phyloP scores from a whole-genome alignment of 192 early-diverging fungal species.

The Podila clonocystis region DNA sequence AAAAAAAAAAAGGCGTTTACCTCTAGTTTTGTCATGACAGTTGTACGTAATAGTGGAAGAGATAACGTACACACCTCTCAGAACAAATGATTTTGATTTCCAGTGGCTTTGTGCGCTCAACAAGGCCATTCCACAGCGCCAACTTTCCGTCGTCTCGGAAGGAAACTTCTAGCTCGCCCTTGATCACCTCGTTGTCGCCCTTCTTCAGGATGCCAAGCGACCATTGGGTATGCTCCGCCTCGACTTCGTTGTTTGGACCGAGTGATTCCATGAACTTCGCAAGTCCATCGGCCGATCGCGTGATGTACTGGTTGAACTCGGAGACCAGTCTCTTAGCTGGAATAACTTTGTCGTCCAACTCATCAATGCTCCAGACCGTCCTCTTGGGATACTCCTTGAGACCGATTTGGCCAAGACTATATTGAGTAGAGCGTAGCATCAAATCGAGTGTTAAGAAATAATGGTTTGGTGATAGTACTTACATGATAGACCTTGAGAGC shows the following conservation, averaged over 20 bases:
- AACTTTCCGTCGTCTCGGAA: conserved; percentile 32
- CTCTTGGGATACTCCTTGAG: conserved; percentile 11
- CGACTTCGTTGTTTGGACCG: background rate
- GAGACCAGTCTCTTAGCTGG: conserved; percentile 14
- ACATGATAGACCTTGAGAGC: no score
- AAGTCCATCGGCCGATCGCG: background rate
- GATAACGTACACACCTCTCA: conserved; percentile 6
- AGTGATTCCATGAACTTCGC: conserved; percentile 5
- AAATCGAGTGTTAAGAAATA: no score
- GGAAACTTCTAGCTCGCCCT: conserved; percentile 26
- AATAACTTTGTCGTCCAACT: conserved; percentile 23
- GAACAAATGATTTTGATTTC: conserved; percentile 30
- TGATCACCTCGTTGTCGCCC: background rate
- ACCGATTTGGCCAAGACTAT: conserved; percentile 26
- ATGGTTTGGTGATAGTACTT: no score
- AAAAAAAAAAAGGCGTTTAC: background rate
- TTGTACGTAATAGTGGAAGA: no score
- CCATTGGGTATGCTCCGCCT: conserved; percentile 18
- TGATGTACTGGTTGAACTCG: conserved; percentile 34
- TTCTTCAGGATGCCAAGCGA: conserved; percentile 13
- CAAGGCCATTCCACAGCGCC: conserved; percentile 40
- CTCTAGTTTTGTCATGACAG: background rate
- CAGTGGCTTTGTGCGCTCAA: conserved; percentile 21
- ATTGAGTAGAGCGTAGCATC: no score
- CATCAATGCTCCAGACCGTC: background rate